Evolutionary conservation across 2,329 filamentous ascomycete genomes (phyloP).

Genomic region (Aspergillus candidus): DNA sequence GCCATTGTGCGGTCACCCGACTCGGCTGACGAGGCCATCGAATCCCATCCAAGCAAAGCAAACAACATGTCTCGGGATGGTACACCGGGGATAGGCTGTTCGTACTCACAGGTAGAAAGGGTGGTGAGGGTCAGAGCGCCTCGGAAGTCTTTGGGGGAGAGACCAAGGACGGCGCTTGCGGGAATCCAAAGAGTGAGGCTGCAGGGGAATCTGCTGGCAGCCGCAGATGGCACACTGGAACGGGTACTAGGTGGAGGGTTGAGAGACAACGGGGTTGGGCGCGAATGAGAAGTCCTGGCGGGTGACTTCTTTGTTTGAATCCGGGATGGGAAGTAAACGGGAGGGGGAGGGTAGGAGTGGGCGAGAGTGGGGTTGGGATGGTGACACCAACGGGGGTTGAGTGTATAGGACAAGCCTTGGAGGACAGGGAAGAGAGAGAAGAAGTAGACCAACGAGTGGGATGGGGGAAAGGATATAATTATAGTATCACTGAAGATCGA

Average conservation of each 20-base stretch:
- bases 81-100: too few species aligned
- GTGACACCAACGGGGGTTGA: slow-evolving; percentile 12
- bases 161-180: not conserved
- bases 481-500: not conserved
- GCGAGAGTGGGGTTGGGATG: not conserved
- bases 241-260: not conserved
- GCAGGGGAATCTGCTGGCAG: slow-evolving; percentile 9
- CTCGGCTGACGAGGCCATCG: too few species aligned
- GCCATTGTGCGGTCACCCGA: too few species aligned
- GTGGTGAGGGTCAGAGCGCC: not conserved
- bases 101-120: not conserved
- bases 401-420: not conserved
- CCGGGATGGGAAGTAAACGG: slow-evolving; percentile 5
- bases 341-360: not conserved
- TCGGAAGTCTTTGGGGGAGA: not conserved
- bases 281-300: not conserved
- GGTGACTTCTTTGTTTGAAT: slow-evolving; percentile 3
- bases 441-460: not conserved
- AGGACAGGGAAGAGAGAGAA: not conserved
- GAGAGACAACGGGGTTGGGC: slow-evolving; percentile 4
- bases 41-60: too few species aligned
- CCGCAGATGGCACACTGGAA: slow-evolving; percentile 8
- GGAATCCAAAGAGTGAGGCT: not conserved
- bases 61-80: too few species aligned
- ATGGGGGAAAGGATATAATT: not conserved